phyloP scores from a whole-genome alignment of 1,284 basidiomycete species.

The Stereum hirsutum region DNA sequence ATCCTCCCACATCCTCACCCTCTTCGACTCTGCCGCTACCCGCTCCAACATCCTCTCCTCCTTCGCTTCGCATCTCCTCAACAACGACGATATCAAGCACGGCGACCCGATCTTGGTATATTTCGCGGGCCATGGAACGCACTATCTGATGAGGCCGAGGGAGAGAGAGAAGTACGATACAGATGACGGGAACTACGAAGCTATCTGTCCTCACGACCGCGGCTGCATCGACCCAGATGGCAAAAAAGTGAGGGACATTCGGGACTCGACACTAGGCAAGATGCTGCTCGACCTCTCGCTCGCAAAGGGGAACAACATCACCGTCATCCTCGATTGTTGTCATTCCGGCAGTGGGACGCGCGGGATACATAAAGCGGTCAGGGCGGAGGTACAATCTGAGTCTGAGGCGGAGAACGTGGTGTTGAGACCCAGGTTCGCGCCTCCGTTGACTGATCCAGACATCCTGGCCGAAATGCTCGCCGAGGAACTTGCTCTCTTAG shows the following conservation, averaged over 20 bases:
- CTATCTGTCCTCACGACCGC: slow-evolving; percentile 6
- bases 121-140: slow-evolving; percentile 6
- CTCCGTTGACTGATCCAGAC: background rate
- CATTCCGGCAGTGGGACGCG: slow-evolving; percentile 9
- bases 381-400: too few relatives aligned
- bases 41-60: background rate
- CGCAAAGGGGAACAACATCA: slow-evolving; percentile 11
- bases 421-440: background rate
- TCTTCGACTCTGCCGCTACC: background rate
- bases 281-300: slow-evolving; percentile 4
- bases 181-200: slow-evolving; percentile 2
- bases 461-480: background rate
- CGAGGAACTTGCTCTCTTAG: background rate
- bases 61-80: slow-evolving; percentile 1
- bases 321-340: slow-evolving; percentile 10
- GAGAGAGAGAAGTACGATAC: background rate
- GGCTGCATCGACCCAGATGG: background rate
- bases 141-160: background rate
- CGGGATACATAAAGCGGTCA: too few relatives aligned
- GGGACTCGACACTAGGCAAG: slow-evolving; percentile 6
- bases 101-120: slow-evolving; percentile 7
- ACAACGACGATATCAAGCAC: background rate
- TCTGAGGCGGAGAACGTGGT: background rate
- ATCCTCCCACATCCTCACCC: background rate
- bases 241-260: slow-evolving; percentile 4